Conservation (phyloP, 2,329 filamentous ascomycete genomes). For the Diaporthe amygdali region DNA sequence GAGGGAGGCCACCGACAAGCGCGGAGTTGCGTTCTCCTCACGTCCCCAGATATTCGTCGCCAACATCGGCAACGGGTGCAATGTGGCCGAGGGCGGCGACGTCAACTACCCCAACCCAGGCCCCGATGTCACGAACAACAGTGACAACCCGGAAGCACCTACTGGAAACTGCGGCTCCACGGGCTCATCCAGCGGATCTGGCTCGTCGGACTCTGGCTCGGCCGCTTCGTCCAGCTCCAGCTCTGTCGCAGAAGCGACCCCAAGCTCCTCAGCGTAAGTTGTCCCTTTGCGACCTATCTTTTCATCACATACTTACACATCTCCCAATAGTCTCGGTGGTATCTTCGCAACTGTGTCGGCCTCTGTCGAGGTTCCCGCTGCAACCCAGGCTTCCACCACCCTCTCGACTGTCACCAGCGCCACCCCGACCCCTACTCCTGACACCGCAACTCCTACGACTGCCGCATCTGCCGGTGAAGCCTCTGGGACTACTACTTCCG, state of each 20-base stretch:
- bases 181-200: conserved; percentile 34
- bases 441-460: background rate
- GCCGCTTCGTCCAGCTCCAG: conserved; percentile 19
- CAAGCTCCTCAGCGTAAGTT: background rate
- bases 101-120: conserved; percentile 72
- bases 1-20: conserved; percentile 34
- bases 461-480: conserved; percentile 26
- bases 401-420: conserved; percentile 30
- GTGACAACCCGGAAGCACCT: conserved; percentile 42
- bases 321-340: conserved; percentile 28
- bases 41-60: conserved; percentile 74
- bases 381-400: conserved; percentile 26
- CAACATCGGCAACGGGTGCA: conserved; percentile 67
- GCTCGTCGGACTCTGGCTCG: conserved; percentile 29
- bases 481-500: background rate
- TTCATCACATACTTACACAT: background rate
- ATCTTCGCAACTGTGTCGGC: conserved; percentile 11
- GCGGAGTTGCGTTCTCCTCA: conserved; percentile 49
- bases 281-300: too few relatives aligned
- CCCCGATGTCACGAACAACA: conserved; percentile 50
- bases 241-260: conserved; percentile 2
- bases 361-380: conserved; percentile 21
- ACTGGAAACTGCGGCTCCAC: conserved; percentile 39
- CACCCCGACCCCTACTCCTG: background rate
- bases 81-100: conserved; percentile 60